Evolutionary conservation across 352 stramenopile species (phyloP).

Genomic region (Phytophthora europaea): DNA sequence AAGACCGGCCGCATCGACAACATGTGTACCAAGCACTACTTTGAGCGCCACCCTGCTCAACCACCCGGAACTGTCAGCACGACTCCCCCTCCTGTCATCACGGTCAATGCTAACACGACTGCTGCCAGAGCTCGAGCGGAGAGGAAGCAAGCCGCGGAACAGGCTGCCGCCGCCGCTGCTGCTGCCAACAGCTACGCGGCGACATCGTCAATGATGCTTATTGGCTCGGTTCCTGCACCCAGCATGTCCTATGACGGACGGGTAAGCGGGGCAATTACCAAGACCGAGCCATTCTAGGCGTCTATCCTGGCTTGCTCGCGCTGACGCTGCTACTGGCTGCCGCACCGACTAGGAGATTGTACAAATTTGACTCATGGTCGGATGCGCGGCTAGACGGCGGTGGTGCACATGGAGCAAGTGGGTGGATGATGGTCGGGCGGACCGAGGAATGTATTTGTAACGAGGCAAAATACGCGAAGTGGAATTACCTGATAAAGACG

Average conservation of each 20-base stretch:
- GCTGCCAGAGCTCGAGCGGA: slow-evolving; percentile 47
- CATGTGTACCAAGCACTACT: slow-evolving; percentile 90
- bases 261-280: slow-evolving; percentile 29
- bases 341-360: slow-evolving; percentile 24
- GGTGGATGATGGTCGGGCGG: slow-evolving; percentile 24
- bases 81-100: slow-evolving; percentile 48
- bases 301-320: slow-evolving; percentile 13
- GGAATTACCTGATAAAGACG: slow-evolving; percentile 48
- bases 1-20: slow-evolving; percentile 87
- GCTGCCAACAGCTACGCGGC: slow-evolving; percentile 30
- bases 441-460: slow-evolving; percentile 57
- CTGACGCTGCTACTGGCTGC: slow-evolving; percentile 10
- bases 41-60: slow-evolving; percentile 74
- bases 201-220: slow-evolving; percentile 35
- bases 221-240: slow-evolving; percentile 22
- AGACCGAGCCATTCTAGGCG: slow-evolving; percentile 43
- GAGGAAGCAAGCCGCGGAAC: slow-evolving; percentile 40
- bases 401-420: slow-evolving; percentile 6
- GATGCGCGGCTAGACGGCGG: slow-evolving; percentile 13
- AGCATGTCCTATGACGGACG: slow-evolving; percentile 33
- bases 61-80: slow-evolving; percentile 45
- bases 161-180: slow-evolving; percentile 25
- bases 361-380: slow-evolving; percentile 30
- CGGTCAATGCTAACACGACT: slow-evolving; percentile 46
- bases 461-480: slow-evolving; percentile 43